phyloP scores from a whole-genome alignment of 306 rosid species.

The Ormosia semicastrata region DNA sequence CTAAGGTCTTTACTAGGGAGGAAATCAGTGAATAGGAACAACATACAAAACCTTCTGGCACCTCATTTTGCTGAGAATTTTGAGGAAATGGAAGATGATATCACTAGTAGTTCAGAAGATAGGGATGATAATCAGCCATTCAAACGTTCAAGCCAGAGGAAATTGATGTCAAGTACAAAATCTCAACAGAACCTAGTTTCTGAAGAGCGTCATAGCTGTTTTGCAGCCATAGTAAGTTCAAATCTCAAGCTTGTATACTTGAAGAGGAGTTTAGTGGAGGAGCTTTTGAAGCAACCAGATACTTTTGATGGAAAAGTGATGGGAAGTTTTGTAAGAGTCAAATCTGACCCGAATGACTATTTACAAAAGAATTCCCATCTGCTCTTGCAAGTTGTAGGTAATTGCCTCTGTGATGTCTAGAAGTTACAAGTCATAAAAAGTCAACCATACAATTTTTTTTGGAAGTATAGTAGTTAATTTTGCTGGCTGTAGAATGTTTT shows the following conservation, averaged over 20 bases:
- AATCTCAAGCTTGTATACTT: slow-evolving; percentile 71
- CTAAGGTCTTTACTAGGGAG: slow-evolving; percentile 52
- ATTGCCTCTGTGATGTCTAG: slow-evolving; percentile 4
- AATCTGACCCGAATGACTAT: slow-evolving; percentile 65
- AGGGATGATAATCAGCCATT: slow-evolving; percentile 23
- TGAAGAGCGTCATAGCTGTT: slow-evolving; percentile 36
- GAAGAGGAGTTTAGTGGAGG: slow-evolving; percentile 72
- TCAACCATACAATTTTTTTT: background rate
- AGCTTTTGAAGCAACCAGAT: slow-evolving; percentile 50
- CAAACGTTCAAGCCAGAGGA: slow-evolving; percentile 30
- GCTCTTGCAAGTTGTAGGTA: slow-evolving; percentile 73
- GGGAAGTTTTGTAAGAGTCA: slow-evolving; percentile 72
- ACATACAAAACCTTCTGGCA: slow-evolving; percentile 44
- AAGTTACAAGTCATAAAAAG: background rate
- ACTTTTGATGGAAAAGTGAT: slow-evolving; percentile 55
- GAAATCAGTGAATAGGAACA: slow-evolving; percentile 53
- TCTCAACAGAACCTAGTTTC: slow-evolving; percentile 25
- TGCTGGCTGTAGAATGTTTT: slow-evolving; percentile 6
- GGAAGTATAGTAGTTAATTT: slow-evolving; percentile 2
- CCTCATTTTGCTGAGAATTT: slow-evolving; percentile 65
- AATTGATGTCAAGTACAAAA: slow-evolving; percentile 23
- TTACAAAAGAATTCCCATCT: slow-evolving; percentile 60
- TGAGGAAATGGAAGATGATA: slow-evolving; percentile 47
- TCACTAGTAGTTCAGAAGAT: slow-evolving; percentile 43
- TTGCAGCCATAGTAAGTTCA: slow-evolving; percentile 55